Conservation (phyloP, 768 basidiomycete genomes). For the Suillus placidus region DNA sequence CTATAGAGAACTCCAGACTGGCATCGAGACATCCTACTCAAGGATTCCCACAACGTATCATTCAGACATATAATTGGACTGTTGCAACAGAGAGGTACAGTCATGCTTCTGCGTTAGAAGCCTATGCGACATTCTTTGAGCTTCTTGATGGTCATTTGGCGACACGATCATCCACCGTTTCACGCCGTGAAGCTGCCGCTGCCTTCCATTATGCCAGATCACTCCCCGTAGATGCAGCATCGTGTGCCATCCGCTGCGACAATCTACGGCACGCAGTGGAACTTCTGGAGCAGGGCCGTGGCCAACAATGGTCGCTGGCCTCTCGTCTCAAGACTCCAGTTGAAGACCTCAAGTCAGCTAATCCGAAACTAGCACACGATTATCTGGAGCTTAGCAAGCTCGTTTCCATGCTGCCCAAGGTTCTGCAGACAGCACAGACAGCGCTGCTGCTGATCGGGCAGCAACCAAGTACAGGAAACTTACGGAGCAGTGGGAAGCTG, state of each 20-base stretch:
- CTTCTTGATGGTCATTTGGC: too few relatives aligned
- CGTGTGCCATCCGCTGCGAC: constrained; percentile 15
- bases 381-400: neutral
- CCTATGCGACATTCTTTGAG: too few relatives aligned
- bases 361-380: neutral
- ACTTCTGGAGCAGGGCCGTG: constrained; percentile 23
- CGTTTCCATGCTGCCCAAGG: neutral
- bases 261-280: constrained; percentile 21
- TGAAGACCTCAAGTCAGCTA: neutral
- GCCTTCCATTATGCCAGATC: too few relatives aligned
- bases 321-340: constrained; percentile 24
- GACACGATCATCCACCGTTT: too few relatives aligned
- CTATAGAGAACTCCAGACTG: too few relatives aligned
- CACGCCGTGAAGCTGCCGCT: too few relatives aligned
- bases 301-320: constrained; percentile 31
- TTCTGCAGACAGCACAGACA: neutral
- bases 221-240: constrained; percentile 9
- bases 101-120: too few relatives aligned
- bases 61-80: too few relatives aligned
- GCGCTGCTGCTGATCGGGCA: neutral
- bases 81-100: too few relatives aligned
- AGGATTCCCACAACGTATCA: too few relatives aligned
- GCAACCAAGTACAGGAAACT: neutral
- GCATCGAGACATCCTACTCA: too few relatives aligned
- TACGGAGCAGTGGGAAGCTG: neutral